Percentiles rank a stretch among this genome's conserved stretches.
Evolutionary conservation across 1,139 yeast genomes (phyloP).

Genomic region (Debaryomycetaceae sp.): DNA sequence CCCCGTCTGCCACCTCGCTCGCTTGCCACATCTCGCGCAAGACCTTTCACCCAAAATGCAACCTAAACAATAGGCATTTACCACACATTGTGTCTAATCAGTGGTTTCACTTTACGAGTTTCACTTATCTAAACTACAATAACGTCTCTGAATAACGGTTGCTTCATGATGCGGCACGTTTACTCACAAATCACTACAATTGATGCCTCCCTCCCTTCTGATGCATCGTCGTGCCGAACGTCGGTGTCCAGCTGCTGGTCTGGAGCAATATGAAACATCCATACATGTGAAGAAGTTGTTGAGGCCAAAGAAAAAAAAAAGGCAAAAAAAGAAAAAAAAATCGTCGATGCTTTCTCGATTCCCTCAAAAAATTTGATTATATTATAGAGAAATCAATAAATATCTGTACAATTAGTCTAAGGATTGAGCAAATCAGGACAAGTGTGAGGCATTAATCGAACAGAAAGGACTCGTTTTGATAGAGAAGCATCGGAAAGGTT

Average conservation of each 20-base stretch:
- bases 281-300: not conserved
- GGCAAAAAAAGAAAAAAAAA: not conserved
- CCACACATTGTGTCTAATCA: no score
- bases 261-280: no score
- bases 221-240: no score
- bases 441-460: not conserved
- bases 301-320: not conserved
- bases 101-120: no score
- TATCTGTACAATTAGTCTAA: not conserved
- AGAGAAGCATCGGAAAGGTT: not conserved
- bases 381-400: not conserved
- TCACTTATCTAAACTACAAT: no score
- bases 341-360: not conserved
- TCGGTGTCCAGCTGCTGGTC: no score
- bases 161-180: no score
- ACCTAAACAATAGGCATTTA: not conserved
- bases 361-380: conserved; percentile 1
- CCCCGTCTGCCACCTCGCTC: no score
- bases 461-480: not conserved
- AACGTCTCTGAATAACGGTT: no score
- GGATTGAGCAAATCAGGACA: not conserved
- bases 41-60: not conserved
- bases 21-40: not conserved
- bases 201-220: no score
- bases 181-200: no score